These are phyloP conservation scores for Nakataea oryzae DNA, from an alignment of 2,329 filamentous ascomycete genomes.

Conservation along the genomic window DNA sequence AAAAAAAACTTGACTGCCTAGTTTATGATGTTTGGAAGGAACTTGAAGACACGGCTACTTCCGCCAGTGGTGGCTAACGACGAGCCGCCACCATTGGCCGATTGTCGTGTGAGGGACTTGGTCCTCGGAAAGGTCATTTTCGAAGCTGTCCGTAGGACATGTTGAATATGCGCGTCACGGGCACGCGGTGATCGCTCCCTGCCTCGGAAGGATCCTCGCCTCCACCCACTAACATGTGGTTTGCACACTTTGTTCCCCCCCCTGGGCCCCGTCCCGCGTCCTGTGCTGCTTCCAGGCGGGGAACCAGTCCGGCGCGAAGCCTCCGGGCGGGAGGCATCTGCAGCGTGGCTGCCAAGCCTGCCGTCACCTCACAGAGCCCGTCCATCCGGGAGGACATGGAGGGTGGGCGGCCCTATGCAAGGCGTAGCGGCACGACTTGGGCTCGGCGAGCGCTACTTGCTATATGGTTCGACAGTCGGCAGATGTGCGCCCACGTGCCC, in stretches of 20 bases:
- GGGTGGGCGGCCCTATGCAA: slow-evolving; percentile 28
- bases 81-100: background rate
- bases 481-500: slow-evolving; percentile 24
- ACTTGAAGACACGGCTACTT: slow-evolving; percentile 20
- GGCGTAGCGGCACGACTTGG: slow-evolving; percentile 31
- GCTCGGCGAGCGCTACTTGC: slow-evolving; percentile 16
- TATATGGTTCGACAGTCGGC: slow-evolving; percentile 14
- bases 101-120: slow-evolving; percentile 15
- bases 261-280: slow-evolving; percentile 10
- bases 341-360: slow-evolving; percentile 31
- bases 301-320: slow-evolving; percentile 30
- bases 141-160: slow-evolving; percentile 22
- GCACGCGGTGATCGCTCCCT: slow-evolving; percentile 21
- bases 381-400: slow-evolving; percentile 31
- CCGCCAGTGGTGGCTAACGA: slow-evolving; percentile 7
- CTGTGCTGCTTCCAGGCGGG: slow-evolving; percentile 8
- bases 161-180: slow-evolving; percentile 25
- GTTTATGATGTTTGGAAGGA: slow-evolving; percentile 16
- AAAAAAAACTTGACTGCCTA: slow-evolving; percentile 34
- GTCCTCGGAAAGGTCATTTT: slow-evolving; percentile 23
- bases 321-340: slow-evolving; percentile 30
- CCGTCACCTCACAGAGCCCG: slow-evolving; percentile 34
- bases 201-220: slow-evolving; percentile 9
- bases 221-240: slow-evolving; percentile 22
- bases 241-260: slow-evolving; percentile 24